phyloP scores from a whole-genome alignment of 2,329 filamentous ascomycete genomes.

The Penicillium crustosum region DNA sequence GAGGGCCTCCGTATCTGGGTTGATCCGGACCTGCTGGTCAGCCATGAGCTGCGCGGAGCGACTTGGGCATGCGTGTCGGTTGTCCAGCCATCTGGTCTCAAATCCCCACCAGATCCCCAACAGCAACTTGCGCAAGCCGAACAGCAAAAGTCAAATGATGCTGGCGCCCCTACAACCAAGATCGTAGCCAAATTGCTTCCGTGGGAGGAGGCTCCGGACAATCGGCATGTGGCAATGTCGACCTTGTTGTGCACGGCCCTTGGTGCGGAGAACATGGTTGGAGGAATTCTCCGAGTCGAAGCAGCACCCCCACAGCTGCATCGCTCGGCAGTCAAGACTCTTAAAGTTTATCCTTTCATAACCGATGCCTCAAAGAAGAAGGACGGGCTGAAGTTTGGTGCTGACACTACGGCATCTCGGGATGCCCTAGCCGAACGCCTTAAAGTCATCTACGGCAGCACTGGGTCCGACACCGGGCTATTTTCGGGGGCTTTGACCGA shows the following conservation, averaged over 20 bases:
- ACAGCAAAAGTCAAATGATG: constrained; percentile 54
- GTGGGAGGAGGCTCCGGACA: constrained; percentile 87
- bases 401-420: constrained; percentile 78
- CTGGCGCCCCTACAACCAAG: constrained; percentile 60
- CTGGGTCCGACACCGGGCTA: constrained; percentile 59
- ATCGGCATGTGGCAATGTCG: constrained; percentile 76
- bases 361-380: constrained; percentile 55
- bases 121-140: constrained; percentile 69
- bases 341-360: constrained; percentile 82
- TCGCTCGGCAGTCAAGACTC: constrained; percentile 62
- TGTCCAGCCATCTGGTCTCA: constrained; percentile 76
- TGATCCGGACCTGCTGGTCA: constrained; percentile 71
- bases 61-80: constrained; percentile 81
- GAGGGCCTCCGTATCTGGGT: constrained; percentile 76
- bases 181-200: constrained; percentile 72
- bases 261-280: constrained; percentile 70
- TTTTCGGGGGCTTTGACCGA: constrained; percentile 85
- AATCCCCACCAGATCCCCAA: constrained; percentile 67
- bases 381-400: constrained; percentile 78
- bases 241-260: constrained; percentile 72
- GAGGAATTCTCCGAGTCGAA: constrained; percentile 84
- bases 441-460: constrained; percentile 66
- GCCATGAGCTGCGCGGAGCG: constrained; percentile 71
- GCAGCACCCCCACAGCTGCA: constrained; percentile 72
- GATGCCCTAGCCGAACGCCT: constrained; percentile 73